Conservation (phyloP, 2,329 filamentous ascomycete genomes). For the Trichoderma sp. region DNA sequence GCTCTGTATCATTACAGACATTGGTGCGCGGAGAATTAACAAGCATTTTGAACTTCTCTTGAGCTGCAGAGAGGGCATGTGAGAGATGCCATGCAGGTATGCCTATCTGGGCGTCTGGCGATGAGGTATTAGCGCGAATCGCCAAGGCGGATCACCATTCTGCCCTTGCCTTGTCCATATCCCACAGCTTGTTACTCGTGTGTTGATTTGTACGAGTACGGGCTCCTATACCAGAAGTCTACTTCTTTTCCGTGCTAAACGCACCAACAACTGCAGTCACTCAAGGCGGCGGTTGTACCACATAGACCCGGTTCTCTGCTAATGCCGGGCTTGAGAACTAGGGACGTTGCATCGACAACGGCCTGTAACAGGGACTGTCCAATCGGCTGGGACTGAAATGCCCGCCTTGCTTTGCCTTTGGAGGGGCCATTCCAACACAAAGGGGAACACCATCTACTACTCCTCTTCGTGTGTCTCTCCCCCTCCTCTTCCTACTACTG, state of each 20-base stretch:
- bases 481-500: neutral
- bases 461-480: neutral
- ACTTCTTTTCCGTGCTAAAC: neutral
- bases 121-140: neutral
- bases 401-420: constrained; percentile 6
- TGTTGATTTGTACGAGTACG: neutral
- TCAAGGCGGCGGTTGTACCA: neutral
- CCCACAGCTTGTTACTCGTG: neutral
- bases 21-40: neutral
- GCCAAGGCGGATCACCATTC: neutral
- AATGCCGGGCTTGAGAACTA: constrained; percentile 8
- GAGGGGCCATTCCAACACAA: constrained; percentile 7
- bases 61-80: neutral
- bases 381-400: constrained; percentile 21
- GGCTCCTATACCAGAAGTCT: neutral
- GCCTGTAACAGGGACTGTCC: constrained; percentile 9
- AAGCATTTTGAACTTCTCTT: neutral
- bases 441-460: neutral
- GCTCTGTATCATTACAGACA: neutral
- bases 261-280: constrained; percentile 7
- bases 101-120: neutral
- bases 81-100: neutral
- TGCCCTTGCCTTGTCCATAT: neutral
- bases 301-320: neutral
- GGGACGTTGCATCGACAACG: constrained; percentile 13